Base-by-base conservation (phyloP, 73 alveolate species). In the Diophrys appendiculata region DNA sequence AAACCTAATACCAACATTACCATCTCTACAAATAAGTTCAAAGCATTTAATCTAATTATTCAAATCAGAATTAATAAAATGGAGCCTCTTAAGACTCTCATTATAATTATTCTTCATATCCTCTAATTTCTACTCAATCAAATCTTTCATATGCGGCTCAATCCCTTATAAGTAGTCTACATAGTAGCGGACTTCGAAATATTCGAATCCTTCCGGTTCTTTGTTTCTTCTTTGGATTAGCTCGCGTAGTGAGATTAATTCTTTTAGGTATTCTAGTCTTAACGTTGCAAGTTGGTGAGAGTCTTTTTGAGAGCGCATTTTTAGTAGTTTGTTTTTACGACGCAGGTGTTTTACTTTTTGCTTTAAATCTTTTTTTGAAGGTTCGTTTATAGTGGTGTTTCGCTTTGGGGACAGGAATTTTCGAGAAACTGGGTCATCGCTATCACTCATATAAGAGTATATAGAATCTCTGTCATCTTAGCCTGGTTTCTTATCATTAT, bases 181-280 rank as follows among this genome's bases (percentile, higher is more conserved):
- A 72, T 52, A 72, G 33, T 72, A 72, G 1, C 30, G 55, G n/a
- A 72, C 30, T 33, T 72, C 71, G 55, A 72, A n/a, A 54, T 72
- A 72, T 29, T 72, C 81, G 29, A 72, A 72, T 31, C n/a, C 53
- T 24, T 33, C 69, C 1, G 81, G 81, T 52, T 72, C 34, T 29
- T 33, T 52, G 27, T 72, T 72, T 54, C 53, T 33, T 14, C 81
- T n/a, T 22, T 35, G 53, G 29, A 72, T 30, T 72, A 29, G 23
- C 54, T 72, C 81, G 23, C 56, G 53, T 34, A 72, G 54, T 13
- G 55, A 25, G 28, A 52, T 53, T 13, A 72, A 43, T 54, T 72
- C 81, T 28, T 72, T 72, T 2, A 72, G 30, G 33, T 43, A 72
- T 69, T 43, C 56, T 1, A 25, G 25, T 24, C 81, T 72, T 72